Conservation (phyloP, 2,329 filamentous ascomycete species). For the Pyrenophora graminea region DNA sequence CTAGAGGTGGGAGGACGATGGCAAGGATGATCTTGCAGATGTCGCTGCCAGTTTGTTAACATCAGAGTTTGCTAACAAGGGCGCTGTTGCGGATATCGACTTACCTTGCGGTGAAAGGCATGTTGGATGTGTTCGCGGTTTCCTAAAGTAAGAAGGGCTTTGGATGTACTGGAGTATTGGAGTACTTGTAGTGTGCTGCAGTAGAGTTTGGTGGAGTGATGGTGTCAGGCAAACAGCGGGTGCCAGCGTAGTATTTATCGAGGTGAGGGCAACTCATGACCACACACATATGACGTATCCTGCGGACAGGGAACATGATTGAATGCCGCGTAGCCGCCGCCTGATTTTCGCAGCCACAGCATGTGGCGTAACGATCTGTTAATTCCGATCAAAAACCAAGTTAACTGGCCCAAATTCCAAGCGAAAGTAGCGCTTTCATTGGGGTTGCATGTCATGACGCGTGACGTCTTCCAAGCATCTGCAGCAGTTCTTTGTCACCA, state of each 20-base stretch:
- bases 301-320: conserved; percentile 3
- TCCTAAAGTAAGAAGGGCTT: neutral
- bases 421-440: neutral
- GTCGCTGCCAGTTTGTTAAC: conserved; percentile 56
- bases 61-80: neutral
- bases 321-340: conserved; percentile 18
- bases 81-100: conserved; percentile 20
- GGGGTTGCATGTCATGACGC: neutral
- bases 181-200: neutral
- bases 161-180: neutral
- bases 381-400: conserved; percentile 7
- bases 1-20: conserved; percentile 84
- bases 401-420: conserved; percentile 1
- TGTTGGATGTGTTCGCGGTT: conserved; percentile 45
- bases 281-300: conserved; percentile 22
- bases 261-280: conserved; percentile 26
- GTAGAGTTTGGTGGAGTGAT: conserved; percentile 5
- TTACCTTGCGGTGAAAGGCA: conserved; percentile 65
- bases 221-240: conserved; percentile 15
- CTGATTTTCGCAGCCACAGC: conserved; percentile 18
- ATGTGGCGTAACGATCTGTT: conserved; percentile 9
- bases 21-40: conserved; percentile 85
- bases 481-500: too few species aligned
- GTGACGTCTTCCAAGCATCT: too few species aligned
- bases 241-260: conserved; percentile 32